Evolutionary conservation across 768 basidiomycete genomes (phyloP).

Genomic region (Xerocomellus dryophilus): DNA sequence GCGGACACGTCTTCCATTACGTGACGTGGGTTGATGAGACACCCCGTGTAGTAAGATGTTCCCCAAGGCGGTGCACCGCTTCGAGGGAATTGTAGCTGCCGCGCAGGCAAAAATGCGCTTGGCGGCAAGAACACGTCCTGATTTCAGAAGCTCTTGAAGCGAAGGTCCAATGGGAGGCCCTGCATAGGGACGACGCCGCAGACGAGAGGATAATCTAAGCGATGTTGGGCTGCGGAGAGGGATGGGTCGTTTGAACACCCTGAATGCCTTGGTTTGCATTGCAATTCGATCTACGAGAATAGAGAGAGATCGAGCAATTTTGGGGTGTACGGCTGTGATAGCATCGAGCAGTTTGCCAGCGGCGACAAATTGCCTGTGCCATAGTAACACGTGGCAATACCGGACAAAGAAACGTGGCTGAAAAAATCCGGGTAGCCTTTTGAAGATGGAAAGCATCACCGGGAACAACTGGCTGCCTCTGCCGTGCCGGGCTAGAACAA

Average conservation of each 20-base stretch:
- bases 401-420: constrained; percentile 37
- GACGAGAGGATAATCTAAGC: constrained; percentile 18
- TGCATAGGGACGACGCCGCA: constrained; percentile 4
- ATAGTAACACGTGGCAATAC: constrained; percentile 39
- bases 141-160: constrained; percentile 25
- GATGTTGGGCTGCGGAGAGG: constrained; percentile 7
- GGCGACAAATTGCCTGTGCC: constrained; percentile 36
- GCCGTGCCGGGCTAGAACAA: constrained; percentile 37
- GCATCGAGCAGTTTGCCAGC: constrained; percentile 33
- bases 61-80: constrained; percentile 44
- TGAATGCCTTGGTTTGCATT: constrained; percentile 9
- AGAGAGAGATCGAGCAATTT: constrained; percentile 10
- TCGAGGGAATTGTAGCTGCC: constrained; percentile 27
- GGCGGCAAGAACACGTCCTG: constrained; percentile 43
- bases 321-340: constrained; percentile 16
- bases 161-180: constrained; percentile 13
- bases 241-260: background rate
- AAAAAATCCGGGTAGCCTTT: constrained; percentile 38
- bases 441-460: constrained; percentile 41
- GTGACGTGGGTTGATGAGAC: constrained; percentile 30
- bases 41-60: constrained; percentile 56
- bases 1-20: constrained; percentile 47
- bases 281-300: constrained; percentile 2
- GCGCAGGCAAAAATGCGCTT: constrained; percentile 38
- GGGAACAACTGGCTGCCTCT: constrained; percentile 36